Conservation (phyloP, 371 early-diverging fungal species). For the Coemansia sp. region DNA sequence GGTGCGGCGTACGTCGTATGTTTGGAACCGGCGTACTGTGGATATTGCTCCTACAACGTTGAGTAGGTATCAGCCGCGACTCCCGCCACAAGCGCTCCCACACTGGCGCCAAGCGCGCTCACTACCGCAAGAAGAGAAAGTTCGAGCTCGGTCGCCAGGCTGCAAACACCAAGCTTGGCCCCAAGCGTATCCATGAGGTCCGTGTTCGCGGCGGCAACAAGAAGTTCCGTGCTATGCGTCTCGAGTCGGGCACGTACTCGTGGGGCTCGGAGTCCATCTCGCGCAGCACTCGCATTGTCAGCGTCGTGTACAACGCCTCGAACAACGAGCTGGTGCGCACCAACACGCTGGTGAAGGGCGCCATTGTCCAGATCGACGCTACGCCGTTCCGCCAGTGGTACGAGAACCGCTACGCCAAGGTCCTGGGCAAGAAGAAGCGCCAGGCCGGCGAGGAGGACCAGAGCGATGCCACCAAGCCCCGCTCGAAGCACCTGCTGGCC, state of each 20-base stretch:
- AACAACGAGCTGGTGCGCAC: conserved; percentile 99
- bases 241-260: conserved; percentile 97
- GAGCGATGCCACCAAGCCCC: conserved; percentile 66
- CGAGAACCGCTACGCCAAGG: conserved; percentile 91
- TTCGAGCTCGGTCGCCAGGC: conserved; percentile 98
- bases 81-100: conserved; percentile 97
- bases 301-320: conserved; percentile 99
- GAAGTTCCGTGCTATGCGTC: conserved; percentile 98
- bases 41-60: not conserved
- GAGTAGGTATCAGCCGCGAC: conserved; percentile 93
- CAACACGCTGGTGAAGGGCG: conserved; percentile 99
- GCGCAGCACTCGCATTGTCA: conserved; percentile 95
- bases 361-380: conserved; percentile 98
- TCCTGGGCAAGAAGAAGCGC: conserved; percentile 87
- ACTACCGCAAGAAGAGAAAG: conserved; percentile 99
- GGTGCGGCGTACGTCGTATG: too few relatives aligned
- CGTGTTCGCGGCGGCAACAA: conserved; percentile 99
- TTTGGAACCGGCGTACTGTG: not conserved
- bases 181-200: conserved; percentile 91
- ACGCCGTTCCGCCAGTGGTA: conserved; percentile 99
- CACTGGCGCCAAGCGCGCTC: conserved; percentile 98
- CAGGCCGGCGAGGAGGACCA: conserved; percentile 58
- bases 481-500: conserved; percentile 88
- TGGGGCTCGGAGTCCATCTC: conserved; percentile 96
- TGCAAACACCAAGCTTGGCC: conserved; percentile 97